Percentiles rank a stretch among this genome's conserved stretches.
Conservation (phyloP, 495 filamentous ascomycete species). For the Hypoxylon cercidicola region DNA sequence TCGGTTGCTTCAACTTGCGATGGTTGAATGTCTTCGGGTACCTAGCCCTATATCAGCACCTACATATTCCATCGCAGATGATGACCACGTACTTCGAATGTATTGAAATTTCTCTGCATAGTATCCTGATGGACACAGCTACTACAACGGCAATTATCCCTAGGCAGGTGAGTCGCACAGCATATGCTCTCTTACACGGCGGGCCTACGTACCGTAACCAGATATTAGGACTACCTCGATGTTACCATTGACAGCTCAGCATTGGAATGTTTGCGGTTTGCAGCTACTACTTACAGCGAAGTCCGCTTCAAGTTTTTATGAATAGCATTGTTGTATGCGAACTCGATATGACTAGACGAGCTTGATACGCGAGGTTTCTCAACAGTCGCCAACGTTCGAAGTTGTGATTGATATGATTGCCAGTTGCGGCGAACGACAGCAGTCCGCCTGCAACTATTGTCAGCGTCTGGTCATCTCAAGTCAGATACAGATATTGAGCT, state of each 20-base stretch:
- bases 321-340: slow-evolving; percentile 15
- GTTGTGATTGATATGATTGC: neutral
- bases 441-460: slow-evolving; percentile 17
- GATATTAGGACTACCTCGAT: slow-evolving; percentile 41
- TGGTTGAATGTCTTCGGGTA: slow-evolving; percentile 64
- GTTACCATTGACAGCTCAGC: slow-evolving; percentile 18
- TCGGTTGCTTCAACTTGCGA: slow-evolving; percentile 42
- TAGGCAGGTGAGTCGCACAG: slow-evolving; percentile 21
- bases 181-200: neutral
- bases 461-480: slow-evolving; percentile 4
- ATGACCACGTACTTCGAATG: slow-evolving; percentile 59
- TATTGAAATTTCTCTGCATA: slow-evolving; percentile 76
- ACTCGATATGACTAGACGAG: slow-evolving; percentile 17
- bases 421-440: slow-evolving; percentile 1
- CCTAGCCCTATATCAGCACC: slow-evolving; percentile 43
- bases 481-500: neutral
- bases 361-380: slow-evolving; percentile 32
- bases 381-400: slow-evolving; percentile 20
- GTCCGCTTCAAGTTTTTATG: slow-evolving; percentile 17
- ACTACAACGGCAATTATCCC: slow-evolving; percentile 84
- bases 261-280: neutral
- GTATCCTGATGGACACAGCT: slow-evolving; percentile 81
- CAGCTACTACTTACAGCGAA: slow-evolving; percentile 38
- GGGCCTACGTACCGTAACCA: slow-evolving; percentile 53
- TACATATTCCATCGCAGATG: neutral